A percentile compares a stretch with the other conserved stretches of the same genome.
phyloP scores from a whole-genome alignment of 163 green algal genomes.

The Prototheca wickerhamii region DNA sequence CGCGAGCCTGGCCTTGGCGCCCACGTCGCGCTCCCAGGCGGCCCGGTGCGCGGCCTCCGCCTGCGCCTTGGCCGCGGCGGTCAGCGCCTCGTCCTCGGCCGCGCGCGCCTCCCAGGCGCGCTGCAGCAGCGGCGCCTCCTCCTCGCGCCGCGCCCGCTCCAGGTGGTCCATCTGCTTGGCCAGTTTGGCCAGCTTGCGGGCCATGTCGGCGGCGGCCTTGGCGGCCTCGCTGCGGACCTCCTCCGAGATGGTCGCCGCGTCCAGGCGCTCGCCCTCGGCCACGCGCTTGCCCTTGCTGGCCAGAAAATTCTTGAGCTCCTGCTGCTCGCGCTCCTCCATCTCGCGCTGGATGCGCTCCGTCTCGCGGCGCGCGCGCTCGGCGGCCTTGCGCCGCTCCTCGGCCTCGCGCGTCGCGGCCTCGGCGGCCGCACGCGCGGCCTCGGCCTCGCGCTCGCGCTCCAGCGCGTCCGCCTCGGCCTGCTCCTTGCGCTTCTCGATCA shows the following conservation, averaged over 20 bases:
- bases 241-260: slow-evolving; percentile 31
- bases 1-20: slow-evolving; percentile 71
- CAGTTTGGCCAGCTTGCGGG: slow-evolving; percentile 69
- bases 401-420: slow-evolving; percentile 40
- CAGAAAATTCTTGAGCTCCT: slow-evolving; percentile 62
- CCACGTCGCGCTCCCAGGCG: slow-evolving; percentile 80
- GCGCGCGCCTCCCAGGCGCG: slow-evolving; percentile 38
- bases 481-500: slow-evolving; percentile 97
- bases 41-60: slow-evolving; percentile 34
- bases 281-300: slow-evolving; percentile 23
- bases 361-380: slow-evolving; percentile 29
- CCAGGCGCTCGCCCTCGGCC: slow-evolving; percentile 22
- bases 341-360: slow-evolving; percentile 77
- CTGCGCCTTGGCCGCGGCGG: slow-evolving; percentile 5
- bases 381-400: slow-evolving; percentile 46
- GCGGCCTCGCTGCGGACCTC: slow-evolving; percentile 32
- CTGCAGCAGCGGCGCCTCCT: slow-evolving; percentile 75
- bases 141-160: slow-evolving; percentile 84
- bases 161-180: slow-evolving; percentile 84
- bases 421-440: slow-evolving; percentile 53
- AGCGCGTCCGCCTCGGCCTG: slow-evolving; percentile 71
- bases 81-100: slow-evolving; percentile 36
- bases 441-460: slow-evolving; percentile 74
- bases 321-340: slow-evolving; percentile 84
- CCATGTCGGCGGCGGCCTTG: slow-evolving; percentile 54